Conservation (phyloP, 352 stramenopile genomes). For the Peronospora farinosa region DNA sequence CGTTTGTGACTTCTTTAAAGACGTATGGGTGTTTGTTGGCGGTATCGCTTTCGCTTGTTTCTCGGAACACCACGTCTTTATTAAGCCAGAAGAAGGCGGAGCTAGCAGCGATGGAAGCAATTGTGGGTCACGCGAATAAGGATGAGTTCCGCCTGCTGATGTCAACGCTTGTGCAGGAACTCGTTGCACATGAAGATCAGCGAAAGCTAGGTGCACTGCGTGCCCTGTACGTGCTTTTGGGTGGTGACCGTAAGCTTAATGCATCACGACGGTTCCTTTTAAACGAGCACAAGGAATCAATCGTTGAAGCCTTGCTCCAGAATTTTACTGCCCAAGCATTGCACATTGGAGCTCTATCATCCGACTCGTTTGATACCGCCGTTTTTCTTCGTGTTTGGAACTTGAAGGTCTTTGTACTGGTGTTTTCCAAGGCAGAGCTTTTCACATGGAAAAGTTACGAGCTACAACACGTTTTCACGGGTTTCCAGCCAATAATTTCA, state of each 20-base stretch:
- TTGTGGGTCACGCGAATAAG: slow-evolving; percentile 60
- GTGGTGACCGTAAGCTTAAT: slow-evolving; percentile 58
- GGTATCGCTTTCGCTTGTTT: slow-evolving; percentile 30
- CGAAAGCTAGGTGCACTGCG: slow-evolving; percentile 55
- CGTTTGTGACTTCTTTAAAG: slow-evolving; percentile 37
- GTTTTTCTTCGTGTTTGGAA: slow-evolving; percentile 38
- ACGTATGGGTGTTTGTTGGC: slow-evolving; percentile 63
- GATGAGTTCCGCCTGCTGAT: slow-evolving; percentile 65
- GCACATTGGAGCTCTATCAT: not conserved
- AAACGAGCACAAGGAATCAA: slow-evolving; percentile 42
- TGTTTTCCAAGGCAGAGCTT: slow-evolving; percentile 72
- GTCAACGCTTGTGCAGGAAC: slow-evolving; percentile 50
- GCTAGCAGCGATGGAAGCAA: slow-evolving; percentile 30
- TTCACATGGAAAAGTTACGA: slow-evolving; percentile 76
- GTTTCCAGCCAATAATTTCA: slow-evolving; percentile 52
- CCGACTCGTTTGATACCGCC: not conserved
- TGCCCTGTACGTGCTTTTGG: slow-evolving; percentile 45
- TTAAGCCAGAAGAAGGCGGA: slow-evolving; percentile 11
- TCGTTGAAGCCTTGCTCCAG: slow-evolving; percentile 41
- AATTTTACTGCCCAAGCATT: slow-evolving; percentile 39
- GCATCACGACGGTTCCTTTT: slow-evolving; percentile 41
- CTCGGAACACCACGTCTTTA: not conserved
- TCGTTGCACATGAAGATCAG: slow-evolving; percentile 24
- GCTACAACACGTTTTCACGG: slow-evolving; percentile 57
- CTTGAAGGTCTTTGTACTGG: slow-evolving; percentile 51